These are phyloP conservation scores for Tanozyma kutaoensis DNA, from an alignment of 805 yeast species.

Conservation along the genomic window DNA sequence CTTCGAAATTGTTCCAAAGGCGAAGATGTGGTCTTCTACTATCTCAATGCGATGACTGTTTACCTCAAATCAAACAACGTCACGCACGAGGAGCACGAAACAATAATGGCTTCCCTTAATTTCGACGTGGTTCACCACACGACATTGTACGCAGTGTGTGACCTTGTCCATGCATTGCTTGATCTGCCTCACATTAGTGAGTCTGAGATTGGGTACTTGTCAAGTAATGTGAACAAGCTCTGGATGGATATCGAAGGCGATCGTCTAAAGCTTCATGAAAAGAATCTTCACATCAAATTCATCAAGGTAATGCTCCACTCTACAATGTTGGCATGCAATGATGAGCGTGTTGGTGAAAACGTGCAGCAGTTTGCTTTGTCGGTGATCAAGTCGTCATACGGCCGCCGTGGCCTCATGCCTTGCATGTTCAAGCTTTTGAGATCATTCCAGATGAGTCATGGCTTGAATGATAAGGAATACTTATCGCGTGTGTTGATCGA, in stretches of 20 bases:
- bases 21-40: too few species aligned
- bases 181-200: slow-evolving; percentile 1
- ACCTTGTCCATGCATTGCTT: slow-evolving; percentile 7
- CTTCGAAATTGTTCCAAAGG: too few species aligned
- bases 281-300: slow-evolving; percentile 43
- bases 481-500: too few species aligned
- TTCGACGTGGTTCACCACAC: slow-evolving; percentile 10
- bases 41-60: too few species aligned
- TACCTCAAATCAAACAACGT: too few species aligned
- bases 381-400: slow-evolving; percentile 34
- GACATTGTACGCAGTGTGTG: slow-evolving; percentile 12
- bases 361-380: slow-evolving; percentile 25
- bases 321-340: slow-evolving; percentile 11
- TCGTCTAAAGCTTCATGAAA: slow-evolving; percentile 53
- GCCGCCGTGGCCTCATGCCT: slow-evolving; percentile 62
- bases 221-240: too few species aligned
- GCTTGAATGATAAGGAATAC: too few species aligned
- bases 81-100: neutral
- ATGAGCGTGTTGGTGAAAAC: too few species aligned
- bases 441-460: too few species aligned
- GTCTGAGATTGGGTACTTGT: too few species aligned
- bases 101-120: slow-evolving; percentile 4
- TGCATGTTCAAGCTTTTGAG: too few species aligned
- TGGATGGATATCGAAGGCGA: slow-evolving; percentile 50
- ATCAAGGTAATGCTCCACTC: slow-evolving; percentile 36